Base-by-base conservation (phyloP, 306 rosid genomes). In the Trichosanthes truncata region DNA sequence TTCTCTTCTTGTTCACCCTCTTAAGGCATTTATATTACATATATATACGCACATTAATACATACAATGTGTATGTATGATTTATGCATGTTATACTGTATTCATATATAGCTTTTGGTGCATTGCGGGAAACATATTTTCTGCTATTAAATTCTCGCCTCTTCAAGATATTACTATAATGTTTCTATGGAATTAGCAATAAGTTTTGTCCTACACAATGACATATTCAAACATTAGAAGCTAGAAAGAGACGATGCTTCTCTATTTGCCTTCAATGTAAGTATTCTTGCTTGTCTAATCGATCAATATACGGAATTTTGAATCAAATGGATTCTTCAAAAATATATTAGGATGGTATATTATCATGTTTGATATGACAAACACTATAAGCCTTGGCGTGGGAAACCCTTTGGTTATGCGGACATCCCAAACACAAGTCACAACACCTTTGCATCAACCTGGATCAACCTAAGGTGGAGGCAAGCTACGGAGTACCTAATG, bases 1-100 rank as follows among this genome's bases (percentile, higher is more conserved):
- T 91, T 90, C 85, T 85, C 83, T 84, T 52, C 80, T 78, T 78
- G 78, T 75, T 84, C 77, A 45, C 40, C 57, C 48, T 48, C 57
- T 45, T 26, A 14, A 13, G 35, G 1, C 77, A 72, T 72, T 46
- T 45, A 35, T 8, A 46, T 23, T 14, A 23, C 59, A 25, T 10
- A 9, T 36, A 23, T 45, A 71, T 25, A 13, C 35, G 13, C 14
- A 23, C 57, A 46, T 46, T 7, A 25, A 72, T 46, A 45, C 21
- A 21, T 11, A 10, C 75, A 68, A 67, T 67, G 74, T 38, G 23
- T 38, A 36, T 20, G 14, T 4, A 67, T 20, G 4, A 36, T 35
- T 36, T 35, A 7, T 65, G 46, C 46, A 35, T 17, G 72, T 35
- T 36, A 6, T 35, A 25, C 1, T 62, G 17, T 26, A 11, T 61